These are phyloP conservation scores for Stagonosporopsis cucurbitacearum DNA, from an alignment of 2,329 filamentous ascomycete species.

Conservation along the genomic window DNA sequence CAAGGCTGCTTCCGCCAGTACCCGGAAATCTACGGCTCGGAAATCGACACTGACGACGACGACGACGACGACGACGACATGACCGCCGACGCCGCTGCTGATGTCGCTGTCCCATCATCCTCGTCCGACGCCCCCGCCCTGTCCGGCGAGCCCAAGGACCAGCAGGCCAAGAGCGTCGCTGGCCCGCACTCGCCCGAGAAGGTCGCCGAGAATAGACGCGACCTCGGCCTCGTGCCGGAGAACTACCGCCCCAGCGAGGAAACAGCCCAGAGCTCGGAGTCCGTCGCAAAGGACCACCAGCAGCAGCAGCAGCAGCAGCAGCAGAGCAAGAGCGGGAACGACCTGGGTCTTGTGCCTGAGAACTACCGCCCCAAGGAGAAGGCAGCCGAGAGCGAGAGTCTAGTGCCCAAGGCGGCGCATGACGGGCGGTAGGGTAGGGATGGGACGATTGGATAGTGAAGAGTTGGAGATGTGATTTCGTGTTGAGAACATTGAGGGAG, in stretches of 20 bases:
- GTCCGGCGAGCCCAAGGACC: conserved; percentile 1
- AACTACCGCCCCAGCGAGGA: conserved; percentile 27
- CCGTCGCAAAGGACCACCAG: conserved; percentile 57
- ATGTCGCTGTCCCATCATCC: conserved; percentile 5
- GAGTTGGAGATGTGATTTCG: too few relatives aligned
- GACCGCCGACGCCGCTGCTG: conserved; percentile 25
- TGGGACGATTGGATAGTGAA: too few relatives aligned
- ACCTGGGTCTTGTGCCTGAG: too few relatives aligned
- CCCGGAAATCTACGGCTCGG: conserved; percentile 90
- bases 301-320: too few relatives aligned
- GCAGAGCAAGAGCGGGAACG: too few relatives aligned
- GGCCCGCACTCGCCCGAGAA: conserved; percentile 20
- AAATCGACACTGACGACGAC: conserved; percentile 82
- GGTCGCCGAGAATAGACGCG: conserved; percentile 18
- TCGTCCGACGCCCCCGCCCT: background rate
- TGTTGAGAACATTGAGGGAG: too few relatives aligned
- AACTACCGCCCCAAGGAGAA: too few relatives aligned
- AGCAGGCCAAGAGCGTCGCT: conserved; percentile 13
- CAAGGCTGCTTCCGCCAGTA: conserved; percentile 94
- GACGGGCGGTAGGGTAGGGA: conserved; percentile 48
- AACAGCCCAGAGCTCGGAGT: conserved; percentile 23
- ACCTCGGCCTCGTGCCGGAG: conserved; percentile 27
- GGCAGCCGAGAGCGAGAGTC: conserved; percentile 50
- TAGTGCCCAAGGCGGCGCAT: conserved; percentile 59
- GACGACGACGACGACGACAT: conserved; percentile 69